These are phyloP conservation scores for Cichorium intybus DNA, from an alignment of 140 eudicot genomes.

Conservation along the genomic window DNA sequence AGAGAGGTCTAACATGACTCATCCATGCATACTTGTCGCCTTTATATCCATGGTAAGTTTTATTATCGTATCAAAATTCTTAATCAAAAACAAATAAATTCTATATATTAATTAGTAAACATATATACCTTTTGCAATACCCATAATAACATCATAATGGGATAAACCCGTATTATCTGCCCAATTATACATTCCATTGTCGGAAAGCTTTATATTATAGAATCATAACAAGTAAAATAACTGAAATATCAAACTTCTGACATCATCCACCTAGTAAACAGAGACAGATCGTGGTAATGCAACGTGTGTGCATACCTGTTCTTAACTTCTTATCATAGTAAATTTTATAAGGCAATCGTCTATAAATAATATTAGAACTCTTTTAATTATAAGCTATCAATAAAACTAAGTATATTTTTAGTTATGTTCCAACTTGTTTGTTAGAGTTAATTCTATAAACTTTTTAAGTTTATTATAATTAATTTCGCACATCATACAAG, in stretches of 20 bases:
- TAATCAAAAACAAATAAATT: neutral
- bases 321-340: no score
- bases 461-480: neutral
- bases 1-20: neutral
- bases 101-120: neutral
- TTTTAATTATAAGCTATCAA: neutral
- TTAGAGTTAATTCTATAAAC: neutral
- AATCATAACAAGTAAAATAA: neutral
- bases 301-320: constrained; percentile 10
- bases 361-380: neutral
- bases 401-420: no score
- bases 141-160: neutral
- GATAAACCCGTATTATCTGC: neutral
- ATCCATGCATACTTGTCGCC: neutral
- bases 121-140: no score
- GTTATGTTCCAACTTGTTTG: neutral
- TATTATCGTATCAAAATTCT: neutral
- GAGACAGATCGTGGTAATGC: no score
- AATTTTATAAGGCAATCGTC: no score
- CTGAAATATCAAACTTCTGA: neutral
- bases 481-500: neutral
- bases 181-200: neutral
- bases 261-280: neutral
- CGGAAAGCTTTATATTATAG: neutral
- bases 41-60: neutral